Percentiles rank a stretch among this genome's conserved stretches.
phyloP scores from a whole-genome alignment of 2,329 filamentous ascomycete species.

The Tolypocladium sp. region DNA sequence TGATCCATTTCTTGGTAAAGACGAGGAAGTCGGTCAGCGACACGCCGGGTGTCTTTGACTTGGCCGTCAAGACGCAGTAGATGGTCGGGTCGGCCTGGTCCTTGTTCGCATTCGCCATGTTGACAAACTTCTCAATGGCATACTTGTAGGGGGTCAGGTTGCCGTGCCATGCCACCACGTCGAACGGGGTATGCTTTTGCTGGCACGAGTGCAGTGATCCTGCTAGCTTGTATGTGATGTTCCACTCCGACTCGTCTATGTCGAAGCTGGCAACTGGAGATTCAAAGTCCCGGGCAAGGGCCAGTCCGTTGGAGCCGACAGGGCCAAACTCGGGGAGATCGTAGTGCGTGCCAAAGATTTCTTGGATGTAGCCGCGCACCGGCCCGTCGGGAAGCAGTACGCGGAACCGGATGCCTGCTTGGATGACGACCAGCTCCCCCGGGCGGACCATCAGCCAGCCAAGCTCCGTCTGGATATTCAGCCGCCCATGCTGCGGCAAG shows the following conservation, averaged over 20 bases:
- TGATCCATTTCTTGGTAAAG: slow-evolving; percentile 58
- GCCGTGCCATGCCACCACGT: slow-evolving; percentile 66
- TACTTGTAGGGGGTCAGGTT: slow-evolving; percentile 55
- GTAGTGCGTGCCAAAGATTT: slow-evolving; percentile 57
- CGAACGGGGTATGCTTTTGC: slow-evolving; percentile 59
- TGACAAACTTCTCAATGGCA: slow-evolving; percentile 47
- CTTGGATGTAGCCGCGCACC: slow-evolving; percentile 56
- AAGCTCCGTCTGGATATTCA: slow-evolving; percentile 62
- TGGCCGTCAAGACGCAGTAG: slow-evolving; percentile 55
- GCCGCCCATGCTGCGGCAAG: slow-evolving; percentile 52
- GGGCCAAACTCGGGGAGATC: slow-evolving; percentile 58
- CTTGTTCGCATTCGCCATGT: slow-evolving; percentile 46
- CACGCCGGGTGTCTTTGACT: slow-evolving; percentile 41
- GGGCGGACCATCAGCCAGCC: slow-evolving; percentile 55
- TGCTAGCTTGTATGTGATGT: slow-evolving; percentile 51
- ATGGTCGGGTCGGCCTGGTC: slow-evolving; percentile 61
- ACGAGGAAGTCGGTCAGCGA: slow-evolving; percentile 56
- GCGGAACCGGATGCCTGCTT: slow-evolving; percentile 46
- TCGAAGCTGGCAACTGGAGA: slow-evolving; percentile 51
- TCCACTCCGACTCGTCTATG: slow-evolving; percentile 44
- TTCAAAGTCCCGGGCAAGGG: slow-evolving; percentile 57
- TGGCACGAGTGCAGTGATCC: slow-evolving; percentile 51
- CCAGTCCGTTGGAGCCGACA: slow-evolving; percentile 56
- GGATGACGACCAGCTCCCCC: slow-evolving; percentile 59
- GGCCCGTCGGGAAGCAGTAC: slow-evolving; percentile 36